A percentile compares a stretch with the other conserved stretches of the same genome.
phyloP scores from a whole-genome alignment of 148 eudicot genomes.

The Amaranthus cruentus region DNA sequence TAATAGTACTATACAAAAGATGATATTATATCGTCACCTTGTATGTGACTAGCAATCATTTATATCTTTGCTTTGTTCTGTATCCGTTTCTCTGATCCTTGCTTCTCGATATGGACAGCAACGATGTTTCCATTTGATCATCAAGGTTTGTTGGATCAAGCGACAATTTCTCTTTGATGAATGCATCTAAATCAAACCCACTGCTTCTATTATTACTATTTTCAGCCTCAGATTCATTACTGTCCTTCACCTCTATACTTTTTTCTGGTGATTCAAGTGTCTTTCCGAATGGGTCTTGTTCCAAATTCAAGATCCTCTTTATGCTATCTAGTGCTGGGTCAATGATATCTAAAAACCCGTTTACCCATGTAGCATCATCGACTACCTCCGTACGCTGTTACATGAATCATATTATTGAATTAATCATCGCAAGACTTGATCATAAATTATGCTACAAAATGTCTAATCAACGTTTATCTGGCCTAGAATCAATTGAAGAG shows the following conservation, averaged over 20 bases:
- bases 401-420: background rate
- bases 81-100: constrained; percentile 30
- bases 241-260: constrained; percentile 13
- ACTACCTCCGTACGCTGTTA: constrained; percentile 86
- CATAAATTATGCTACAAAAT: background rate
- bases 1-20: constrained; percentile 14
- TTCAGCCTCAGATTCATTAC: constrained; percentile 21
- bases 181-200: constrained; percentile 65
- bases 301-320: constrained; percentile 62
- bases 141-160: constrained; percentile 70
- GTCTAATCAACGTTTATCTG: background rate
- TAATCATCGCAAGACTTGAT: background rate
- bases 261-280: constrained; percentile 21
- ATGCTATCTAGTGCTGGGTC: constrained; percentile 90
- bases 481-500: background rate
- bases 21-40: background rate
- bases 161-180: constrained; percentile 52
- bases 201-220: constrained; percentile 29
- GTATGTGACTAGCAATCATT: constrained; percentile 3
- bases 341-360: constrained; percentile 76
- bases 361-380: constrained; percentile 90
- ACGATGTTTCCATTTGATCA: constrained; percentile 45
- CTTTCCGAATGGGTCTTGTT: constrained; percentile 39
- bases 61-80: constrained; percentile 22
- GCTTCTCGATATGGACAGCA: constrained; percentile 26